phyloP scores from a whole-genome alignment of 2,329 filamentous ascomycete genomes.

The Ophiobolus disseminans region DNA sequence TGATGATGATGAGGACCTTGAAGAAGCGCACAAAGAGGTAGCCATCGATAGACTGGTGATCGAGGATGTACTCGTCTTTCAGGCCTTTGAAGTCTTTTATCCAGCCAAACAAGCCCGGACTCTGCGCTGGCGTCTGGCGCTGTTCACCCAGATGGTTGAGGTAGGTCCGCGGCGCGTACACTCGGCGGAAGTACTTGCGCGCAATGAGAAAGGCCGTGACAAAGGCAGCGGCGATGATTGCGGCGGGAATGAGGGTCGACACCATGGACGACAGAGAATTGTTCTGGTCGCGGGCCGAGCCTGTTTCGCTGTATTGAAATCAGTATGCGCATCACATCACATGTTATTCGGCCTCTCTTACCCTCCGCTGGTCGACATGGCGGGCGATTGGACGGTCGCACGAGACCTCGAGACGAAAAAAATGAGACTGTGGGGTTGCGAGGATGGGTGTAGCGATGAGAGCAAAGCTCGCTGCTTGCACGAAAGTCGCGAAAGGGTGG shows the following conservation, averaged over 20 bases:
- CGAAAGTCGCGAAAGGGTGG: background rate
- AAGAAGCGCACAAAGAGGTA: conserved; percentile 58
- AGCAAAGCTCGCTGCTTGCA: conserved; percentile 1
- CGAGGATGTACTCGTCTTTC: conserved; percentile 54
- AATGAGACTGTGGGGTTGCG: too few relatives aligned
- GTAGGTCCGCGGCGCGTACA: conserved; percentile 57
- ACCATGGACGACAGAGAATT: conserved; percentile 56
- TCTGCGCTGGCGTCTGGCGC: conserved; percentile 57
- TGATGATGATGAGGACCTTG: conserved; percentile 53
- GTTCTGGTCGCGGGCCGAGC: conserved; percentile 39
- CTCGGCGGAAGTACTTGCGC: conserved; percentile 51
- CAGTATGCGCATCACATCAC: too few relatives aligned
- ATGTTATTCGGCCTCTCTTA: background rate
- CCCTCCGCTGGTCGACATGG: conserved; percentile 34
- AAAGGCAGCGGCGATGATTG: conserved; percentile 39
- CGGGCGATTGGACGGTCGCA: conserved; percentile 17
- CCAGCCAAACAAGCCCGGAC: conserved; percentile 60
- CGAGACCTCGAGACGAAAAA: conserved; percentile 10
- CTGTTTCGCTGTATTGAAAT: conserved; percentile 32
- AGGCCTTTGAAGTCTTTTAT: conserved; percentile 55
- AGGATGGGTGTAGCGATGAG: background rate
- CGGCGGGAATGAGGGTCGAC: conserved; percentile 43
- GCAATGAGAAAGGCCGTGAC: conserved; percentile 52
- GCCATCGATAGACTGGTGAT: conserved; percentile 58
- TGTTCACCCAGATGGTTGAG: conserved; percentile 51